Evolutionary conservation across 371 early-diverging fungal species (phyloP).

Genomic region (Mortierella sp.): DNA sequence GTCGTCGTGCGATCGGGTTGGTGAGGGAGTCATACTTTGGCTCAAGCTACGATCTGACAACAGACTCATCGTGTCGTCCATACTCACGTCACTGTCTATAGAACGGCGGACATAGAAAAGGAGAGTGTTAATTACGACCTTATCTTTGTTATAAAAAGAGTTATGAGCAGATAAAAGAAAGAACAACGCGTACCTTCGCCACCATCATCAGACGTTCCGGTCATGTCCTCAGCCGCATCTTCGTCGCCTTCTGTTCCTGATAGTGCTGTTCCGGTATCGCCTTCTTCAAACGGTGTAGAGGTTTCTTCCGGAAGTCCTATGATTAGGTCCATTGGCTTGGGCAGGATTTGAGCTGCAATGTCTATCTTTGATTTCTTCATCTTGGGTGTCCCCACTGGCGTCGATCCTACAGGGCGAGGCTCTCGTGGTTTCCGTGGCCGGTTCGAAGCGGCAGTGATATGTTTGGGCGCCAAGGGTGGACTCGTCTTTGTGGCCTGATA

Average conservation of each 20-base stretch:
- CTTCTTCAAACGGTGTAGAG: conserved; percentile 3
- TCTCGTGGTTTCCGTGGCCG: conserved; percentile 54
- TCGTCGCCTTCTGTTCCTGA: conserved; percentile 20
- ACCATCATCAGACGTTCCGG: conserved; percentile 19
- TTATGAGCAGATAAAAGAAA: background rate
- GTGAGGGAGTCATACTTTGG: conserved; percentile 36
- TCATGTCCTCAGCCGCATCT: conserved; percentile 16
- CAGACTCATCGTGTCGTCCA: conserved; percentile 50
- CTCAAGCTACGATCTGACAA: conserved; percentile 30
- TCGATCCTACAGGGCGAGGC: conserved; percentile 18
- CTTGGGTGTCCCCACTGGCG: conserved; percentile 15
- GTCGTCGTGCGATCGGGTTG: conserved; percentile 20
- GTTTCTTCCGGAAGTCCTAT: conserved; percentile 8
- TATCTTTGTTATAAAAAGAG: background rate
- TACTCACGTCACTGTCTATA: conserved; percentile 40
- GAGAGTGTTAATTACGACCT: background rate
- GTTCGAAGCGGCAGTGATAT: conserved; percentile 61
- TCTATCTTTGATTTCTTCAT: conserved; percentile 19
- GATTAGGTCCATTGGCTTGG: conserved; percentile 11
- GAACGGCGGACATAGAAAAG: background rate
- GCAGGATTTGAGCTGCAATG: conserved; percentile 20
- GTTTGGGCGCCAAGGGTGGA: conserved; percentile 67
- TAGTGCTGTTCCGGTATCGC: background rate
- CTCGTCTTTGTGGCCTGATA: conserved; percentile 54
- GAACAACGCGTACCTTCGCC: background rate